These are phyloP conservation scores for Betula pendula DNA, from an alignment of 306 rosid species.

Conservation along the genomic window DNA sequence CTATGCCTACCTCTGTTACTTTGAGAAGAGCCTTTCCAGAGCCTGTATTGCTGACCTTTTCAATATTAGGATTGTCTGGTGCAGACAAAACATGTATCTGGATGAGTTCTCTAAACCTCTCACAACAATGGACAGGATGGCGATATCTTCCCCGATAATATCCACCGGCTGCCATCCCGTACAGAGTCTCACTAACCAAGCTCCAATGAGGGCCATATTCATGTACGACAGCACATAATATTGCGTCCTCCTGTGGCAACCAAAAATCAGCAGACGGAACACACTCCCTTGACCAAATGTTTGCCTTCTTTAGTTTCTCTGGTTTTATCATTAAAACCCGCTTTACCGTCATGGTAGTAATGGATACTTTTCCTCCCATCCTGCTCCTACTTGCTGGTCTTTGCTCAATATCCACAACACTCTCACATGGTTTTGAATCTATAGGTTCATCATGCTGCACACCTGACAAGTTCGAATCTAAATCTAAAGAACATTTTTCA, in stretches of 20 bases:
- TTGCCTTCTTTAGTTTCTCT: constrained; percentile 81
- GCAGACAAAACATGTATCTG: constrained; percentile 69
- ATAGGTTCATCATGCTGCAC: constrained; percentile 56
- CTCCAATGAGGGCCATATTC: constrained; percentile 96
- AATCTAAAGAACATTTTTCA: constrained; percentile 54
- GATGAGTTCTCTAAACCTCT: constrained; percentile 88
- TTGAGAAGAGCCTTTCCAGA: constrained; percentile 95
- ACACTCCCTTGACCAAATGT: constrained; percentile 84
- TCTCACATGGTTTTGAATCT: constrained; percentile 56
- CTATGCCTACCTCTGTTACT: constrained; percentile 79
- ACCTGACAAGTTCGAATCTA: constrained; percentile 55
- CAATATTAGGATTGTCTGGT: constrained; percentile 64
- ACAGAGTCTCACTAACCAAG: constrained; percentile 78
- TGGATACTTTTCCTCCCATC: constrained; percentile 91
- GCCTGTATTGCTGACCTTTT: constrained; percentile 61
- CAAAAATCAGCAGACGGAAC: constrained; percentile 87
- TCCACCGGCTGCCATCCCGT: constrained; percentile 88
- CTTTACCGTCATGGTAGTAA: constrained; percentile 83
- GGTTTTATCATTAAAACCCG: constrained; percentile 76
- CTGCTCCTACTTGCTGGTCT: constrained; percentile 66
- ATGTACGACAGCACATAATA: constrained; percentile 87
- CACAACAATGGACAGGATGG: constrained; percentile 96
- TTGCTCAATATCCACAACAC: constrained; percentile 59
- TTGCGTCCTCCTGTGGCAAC: constrained; percentile 91
- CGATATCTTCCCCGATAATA: constrained; percentile 87